Conservation (phyloP, 192 early-diverging fungal species). For the Backusella sp. region DNA sequence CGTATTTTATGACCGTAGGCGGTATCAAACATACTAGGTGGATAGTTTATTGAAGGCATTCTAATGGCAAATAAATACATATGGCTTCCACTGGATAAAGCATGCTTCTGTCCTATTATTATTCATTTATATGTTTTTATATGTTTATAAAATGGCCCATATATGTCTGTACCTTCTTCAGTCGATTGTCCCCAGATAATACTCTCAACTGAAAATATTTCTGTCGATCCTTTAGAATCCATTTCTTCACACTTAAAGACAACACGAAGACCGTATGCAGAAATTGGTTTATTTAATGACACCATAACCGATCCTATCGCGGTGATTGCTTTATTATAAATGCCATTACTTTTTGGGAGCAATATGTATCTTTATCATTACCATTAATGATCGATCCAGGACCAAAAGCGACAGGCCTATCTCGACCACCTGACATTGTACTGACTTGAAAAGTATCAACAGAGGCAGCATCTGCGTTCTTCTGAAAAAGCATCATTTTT, state of each 20-base stretch:
- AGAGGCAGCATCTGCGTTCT: background rate
- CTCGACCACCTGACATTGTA: conserved; percentile 14
- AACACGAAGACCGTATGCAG: conserved; percentile 19
- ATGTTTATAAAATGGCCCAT: background rate
- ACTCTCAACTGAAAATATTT: conserved; percentile 18
- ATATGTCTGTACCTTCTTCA: background rate
- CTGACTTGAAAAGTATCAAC: background rate
- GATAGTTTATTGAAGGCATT: conserved; percentile 34
- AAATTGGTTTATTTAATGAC: conserved; percentile 19
- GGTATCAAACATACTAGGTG: conserved; percentile 24
- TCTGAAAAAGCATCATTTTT: conserved; percentile 19
- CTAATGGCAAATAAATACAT: conserved; percentile 36
- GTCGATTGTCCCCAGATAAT: conserved; percentile 16
- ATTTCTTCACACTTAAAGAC: conserved; percentile 25
- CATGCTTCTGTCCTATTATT: background rate
- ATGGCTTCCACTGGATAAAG: conserved; percentile 23
- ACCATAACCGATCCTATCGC: conserved; percentile 24
- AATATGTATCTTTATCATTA: background rate
- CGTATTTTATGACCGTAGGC: conserved; percentile 15
- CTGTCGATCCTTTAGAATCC: conserved; percentile 1
- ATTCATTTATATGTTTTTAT: background rate
- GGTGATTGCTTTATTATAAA: background rate
- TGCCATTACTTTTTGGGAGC: background rate
- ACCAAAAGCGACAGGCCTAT: conserved; percentile 26
- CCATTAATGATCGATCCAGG: conserved; percentile 31